phyloP scores from a whole-genome alignment of 73 alveolate species.

The Paramecium pentaurelia region DNA sequence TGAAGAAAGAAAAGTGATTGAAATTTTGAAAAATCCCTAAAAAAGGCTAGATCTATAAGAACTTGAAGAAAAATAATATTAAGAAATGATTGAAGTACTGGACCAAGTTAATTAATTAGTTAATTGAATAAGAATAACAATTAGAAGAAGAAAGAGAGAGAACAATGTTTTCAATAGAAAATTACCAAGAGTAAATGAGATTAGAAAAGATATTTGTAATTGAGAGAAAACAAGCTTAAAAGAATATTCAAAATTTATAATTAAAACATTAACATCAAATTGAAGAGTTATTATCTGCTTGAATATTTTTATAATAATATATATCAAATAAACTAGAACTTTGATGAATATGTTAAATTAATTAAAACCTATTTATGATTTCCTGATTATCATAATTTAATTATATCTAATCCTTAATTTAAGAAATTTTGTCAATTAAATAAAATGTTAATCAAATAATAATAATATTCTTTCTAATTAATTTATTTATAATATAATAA shows the following conservation, averaged over 20 bases:
- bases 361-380: no score
- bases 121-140: not conserved
- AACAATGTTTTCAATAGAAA: not conserved
- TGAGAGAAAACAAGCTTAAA: not conserved
- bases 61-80: not conserved
- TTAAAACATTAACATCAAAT: not conserved
- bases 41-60: not conserved
- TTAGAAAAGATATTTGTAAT: not conserved
- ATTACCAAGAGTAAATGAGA: not conserved
- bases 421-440: no score
- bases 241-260: not conserved
- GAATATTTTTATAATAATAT: not conserved
- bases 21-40: not conserved
- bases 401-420: no score
- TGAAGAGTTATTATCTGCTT: not conserved
- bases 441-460: no score
- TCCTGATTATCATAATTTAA: no score
- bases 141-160: slow-evolving; percentile 22
- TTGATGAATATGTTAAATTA: no score
- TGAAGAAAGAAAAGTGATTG: not conserved
- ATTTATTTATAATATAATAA: no score
- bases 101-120: not conserved
- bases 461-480: no score
- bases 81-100: not conserved
- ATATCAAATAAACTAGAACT: not conserved